Percentiles rank a stretch among this genome's conserved stretches.
Conservation (phyloP, 2,329 filamentous ascomycete genomes). For the Trichoderma koningii region DNA sequence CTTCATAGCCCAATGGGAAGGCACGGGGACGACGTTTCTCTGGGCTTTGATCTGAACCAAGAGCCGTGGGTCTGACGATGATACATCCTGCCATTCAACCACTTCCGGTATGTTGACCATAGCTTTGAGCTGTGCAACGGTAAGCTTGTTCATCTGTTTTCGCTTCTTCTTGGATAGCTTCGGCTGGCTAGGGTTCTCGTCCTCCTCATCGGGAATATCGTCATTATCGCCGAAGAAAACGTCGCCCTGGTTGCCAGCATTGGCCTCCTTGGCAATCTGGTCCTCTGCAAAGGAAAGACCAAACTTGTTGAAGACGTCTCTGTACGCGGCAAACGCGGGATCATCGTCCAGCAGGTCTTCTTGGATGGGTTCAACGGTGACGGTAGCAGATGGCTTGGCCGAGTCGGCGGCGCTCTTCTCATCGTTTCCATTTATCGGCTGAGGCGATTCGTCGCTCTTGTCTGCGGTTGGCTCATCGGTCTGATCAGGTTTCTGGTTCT, state of each 20-base stretch:
- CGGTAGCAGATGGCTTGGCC: slow-evolving; percentile 39
- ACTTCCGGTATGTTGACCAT: slow-evolving; percentile 88
- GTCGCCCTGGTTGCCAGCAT: slow-evolving; percentile 76
- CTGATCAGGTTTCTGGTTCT: slow-evolving; percentile 3
- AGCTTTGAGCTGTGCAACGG: slow-evolving; percentile 92
- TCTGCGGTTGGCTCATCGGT: slow-evolving; percentile 10
- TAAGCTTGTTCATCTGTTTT: slow-evolving; percentile 88
- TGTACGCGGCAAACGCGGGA: slow-evolving; percentile 81
- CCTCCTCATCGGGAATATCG: slow-evolving; percentile 82
- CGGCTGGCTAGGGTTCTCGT: slow-evolving; percentile 62
- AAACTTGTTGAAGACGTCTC: slow-evolving; percentile 80
- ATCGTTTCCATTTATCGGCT: slow-evolving; percentile 12
- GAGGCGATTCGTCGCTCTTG: slow-evolving; percentile 6
- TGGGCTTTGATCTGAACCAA: slow-evolving; percentile 94
- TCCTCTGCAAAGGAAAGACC: slow-evolving; percentile 65
- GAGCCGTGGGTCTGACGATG: slow-evolving; percentile 82
- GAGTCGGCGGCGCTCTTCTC: slow-evolving; percentile 38
- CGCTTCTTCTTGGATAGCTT: slow-evolving; percentile 93
- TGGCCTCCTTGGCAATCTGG: slow-evolving; percentile 63
- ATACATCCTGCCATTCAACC: slow-evolving; percentile 96
- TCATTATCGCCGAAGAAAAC: slow-evolving; percentile 82
- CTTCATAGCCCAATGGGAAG: slow-evolving; percentile 92
- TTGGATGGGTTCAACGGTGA: slow-evolving; percentile 53
- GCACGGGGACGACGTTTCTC: slow-evolving; percentile 93
- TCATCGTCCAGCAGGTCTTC: slow-evolving; percentile 68